Percentiles rank a stretch among this genome's conserved stretches.
phyloP scores from a whole-genome alignment of 768 basidiomycete species.

The Hortiboletus campestris region DNA sequence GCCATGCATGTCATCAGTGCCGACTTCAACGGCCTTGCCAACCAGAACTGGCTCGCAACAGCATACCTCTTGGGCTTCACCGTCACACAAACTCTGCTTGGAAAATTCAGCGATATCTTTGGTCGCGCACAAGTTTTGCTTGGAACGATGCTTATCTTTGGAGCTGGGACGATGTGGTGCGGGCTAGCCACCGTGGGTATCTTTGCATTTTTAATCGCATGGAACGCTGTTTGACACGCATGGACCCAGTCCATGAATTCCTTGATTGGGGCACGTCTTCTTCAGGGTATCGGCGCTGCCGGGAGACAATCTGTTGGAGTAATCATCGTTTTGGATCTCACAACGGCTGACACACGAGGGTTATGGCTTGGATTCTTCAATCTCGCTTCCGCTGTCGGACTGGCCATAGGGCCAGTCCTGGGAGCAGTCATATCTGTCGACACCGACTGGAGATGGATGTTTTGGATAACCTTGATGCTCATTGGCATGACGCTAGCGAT shows the following conservation, averaged over 20 bases:
- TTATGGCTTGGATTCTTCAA: conserved; percentile 38
- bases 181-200: conserved; percentile 29
- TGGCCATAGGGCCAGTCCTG: conserved; percentile 45
- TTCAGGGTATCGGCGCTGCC: conserved; percentile 39
- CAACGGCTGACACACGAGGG: conserved; percentile 35
- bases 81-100: conserved; percentile 35
- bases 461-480: conserved; percentile 41
- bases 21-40: conserved; percentile 28
- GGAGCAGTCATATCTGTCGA: conserved; percentile 46
- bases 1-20: conserved; percentile 36
- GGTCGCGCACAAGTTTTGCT: conserved; percentile 35
- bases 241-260: conserved; percentile 34
- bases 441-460: conserved; percentile 45
- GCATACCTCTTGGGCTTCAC: conserved; percentile 37
- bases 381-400: conserved; percentile 40
- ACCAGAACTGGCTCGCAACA: conserved; percentile 37
- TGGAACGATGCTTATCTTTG: conserved; percentile 36
- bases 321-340: conserved; percentile 36
- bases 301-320: conserved; percentile 37
- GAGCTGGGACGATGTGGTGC: conserved; percentile 34
- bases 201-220: not conserved
- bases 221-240: conserved; percentile 3
- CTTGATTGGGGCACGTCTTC: conserved; percentile 32
- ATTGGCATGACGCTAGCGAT: conserved; percentile 30
- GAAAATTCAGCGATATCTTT: conserved; percentile 36